phyloP scores from a whole-genome alignment of 2,329 filamentous ascomycete species.

The Aspergillus sp. region DNA sequence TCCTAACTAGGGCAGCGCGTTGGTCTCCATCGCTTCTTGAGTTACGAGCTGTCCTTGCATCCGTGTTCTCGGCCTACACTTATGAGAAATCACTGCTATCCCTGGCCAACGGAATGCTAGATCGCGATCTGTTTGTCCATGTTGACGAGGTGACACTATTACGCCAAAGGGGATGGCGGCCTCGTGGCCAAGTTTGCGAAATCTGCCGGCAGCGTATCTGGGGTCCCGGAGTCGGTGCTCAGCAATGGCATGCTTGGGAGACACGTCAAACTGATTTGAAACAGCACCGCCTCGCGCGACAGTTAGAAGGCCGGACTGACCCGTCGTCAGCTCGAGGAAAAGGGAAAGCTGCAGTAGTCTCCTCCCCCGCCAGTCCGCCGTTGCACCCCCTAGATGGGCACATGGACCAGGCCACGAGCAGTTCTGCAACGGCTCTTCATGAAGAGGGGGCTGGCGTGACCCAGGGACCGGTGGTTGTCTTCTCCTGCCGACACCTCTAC shows the following conservation, averaged over 20 bases:
- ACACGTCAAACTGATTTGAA: slow-evolving; percentile 46
- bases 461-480: slow-evolving; percentile 41
- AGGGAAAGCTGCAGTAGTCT: slow-evolving; percentile 37
- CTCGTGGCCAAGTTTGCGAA: slow-evolving; percentile 82
- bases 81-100: slow-evolving; percentile 89
- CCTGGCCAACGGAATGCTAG: slow-evolving; percentile 81
- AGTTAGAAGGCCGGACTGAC: slow-evolving; percentile 29
- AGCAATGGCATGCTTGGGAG: slow-evolving; percentile 82
- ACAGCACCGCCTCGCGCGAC: slow-evolving; percentile 30
- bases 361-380: slow-evolving; percentile 17
- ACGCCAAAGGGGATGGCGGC: slow-evolving; percentile 84
- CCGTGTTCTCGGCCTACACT: slow-evolving; percentile 92
- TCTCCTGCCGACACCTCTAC: slow-evolving; percentile 51
- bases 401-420: slow-evolving; percentile 14
- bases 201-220: slow-evolving; percentile 79
- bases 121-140: slow-evolving; percentile 82
- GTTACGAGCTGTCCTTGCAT: slow-evolving; percentile 77
- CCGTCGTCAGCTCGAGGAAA: slow-evolving; percentile 34
- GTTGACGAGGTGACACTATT: slow-evolving; percentile 73
- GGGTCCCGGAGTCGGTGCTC: slow-evolving; percentile 79
- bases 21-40: slow-evolving; percentile 85
- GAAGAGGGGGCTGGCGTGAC: slow-evolving; percentile 11
- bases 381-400: slow-evolving; percentile 16
- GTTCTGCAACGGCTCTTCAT: not conserved
- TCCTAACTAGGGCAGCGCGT: slow-evolving; percentile 77